Evolutionary conservation across 306 rosid species (phyloP), one percentile per base, ranked within the genome.

Genomic region (Malus sylvestris): DNA sequence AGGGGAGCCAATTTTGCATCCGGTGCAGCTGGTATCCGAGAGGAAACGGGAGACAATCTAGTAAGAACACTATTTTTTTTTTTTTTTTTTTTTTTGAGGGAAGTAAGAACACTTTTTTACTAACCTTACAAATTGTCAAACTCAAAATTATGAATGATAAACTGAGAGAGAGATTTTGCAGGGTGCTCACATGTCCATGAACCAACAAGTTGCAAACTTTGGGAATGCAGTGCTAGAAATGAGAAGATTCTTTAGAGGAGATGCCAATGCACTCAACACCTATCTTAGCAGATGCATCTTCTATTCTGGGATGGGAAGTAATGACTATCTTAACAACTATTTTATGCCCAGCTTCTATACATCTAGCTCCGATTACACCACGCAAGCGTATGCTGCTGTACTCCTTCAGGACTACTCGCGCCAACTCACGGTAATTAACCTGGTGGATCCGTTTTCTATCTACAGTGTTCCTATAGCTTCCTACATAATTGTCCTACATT

Each of bases 1-100:
- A 89, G 93, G 84, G 98, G 97, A 81, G 95, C 60, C 61, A 94
- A 94, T 65, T 90, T 74, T 61, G 98, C 98, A 69, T 94, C 98
- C 3, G 97, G 98, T 3, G 97, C 97, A 32, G 74, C 98, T 20
- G 98, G 98, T 27, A 89, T 94, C 74, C 83, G 97, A 42, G 81
- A 94, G 10, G 97, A 92, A 82, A 91, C 98, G 10, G 97, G 98
- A 74, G 74, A 75, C 72, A 94, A 93, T 83, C 83, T 94, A 88
- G 98, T 93, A 88, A 22, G 1, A 30, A 61, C 4, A 25, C 38
- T 27, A 25, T 25, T 25, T 25, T 25, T 25, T 25, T 25, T 25
- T 25, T 25, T 25, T 25, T 25, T 25, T 25, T 25, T 25, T 25
- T 25, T 25, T 25, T 25, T 25, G 25, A 25, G 25, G 25, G 25